phyloP scores from a whole-genome alignment of 2,329 filamentous ascomycete genomes.

The Aspergillus felis region DNA sequence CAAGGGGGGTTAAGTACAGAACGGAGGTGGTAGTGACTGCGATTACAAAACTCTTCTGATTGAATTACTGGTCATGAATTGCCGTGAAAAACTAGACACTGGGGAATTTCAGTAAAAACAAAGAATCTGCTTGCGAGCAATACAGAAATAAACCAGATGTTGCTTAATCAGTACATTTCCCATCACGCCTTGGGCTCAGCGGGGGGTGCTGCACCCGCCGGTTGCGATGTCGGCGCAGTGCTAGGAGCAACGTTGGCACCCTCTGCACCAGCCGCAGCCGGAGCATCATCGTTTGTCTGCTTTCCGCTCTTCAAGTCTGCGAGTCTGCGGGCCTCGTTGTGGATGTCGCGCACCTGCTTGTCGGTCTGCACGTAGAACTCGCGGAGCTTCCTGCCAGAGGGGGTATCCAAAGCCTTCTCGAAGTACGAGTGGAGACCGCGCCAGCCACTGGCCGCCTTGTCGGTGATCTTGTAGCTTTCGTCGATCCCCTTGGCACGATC shows the following conservation, averaged over 20 bases:
- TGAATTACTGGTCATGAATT: neutral
- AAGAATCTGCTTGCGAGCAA: neutral
- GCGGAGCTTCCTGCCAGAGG: slow-evolving; percentile 82
- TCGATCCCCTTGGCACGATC: slow-evolving; percentile 84
- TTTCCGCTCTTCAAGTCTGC: slow-evolving; percentile 74
- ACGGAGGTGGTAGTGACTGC: neutral
- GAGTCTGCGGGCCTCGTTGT: slow-evolving; percentile 81
- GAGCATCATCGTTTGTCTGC: slow-evolving; percentile 18
- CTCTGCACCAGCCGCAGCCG: slow-evolving; percentile 10
- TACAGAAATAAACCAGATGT: neutral
- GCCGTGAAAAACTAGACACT: neutral
- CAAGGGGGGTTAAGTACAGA: neutral
- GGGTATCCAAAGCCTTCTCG: slow-evolving; percentile 83
- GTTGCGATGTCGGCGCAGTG: slow-evolving; percentile 18
- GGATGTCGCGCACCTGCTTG: slow-evolving; percentile 91
- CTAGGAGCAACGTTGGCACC: slow-evolving; percentile 16
- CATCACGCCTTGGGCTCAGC: slow-evolving; percentile 28
- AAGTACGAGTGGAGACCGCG: slow-evolving; percentile 81
- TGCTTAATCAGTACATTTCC: neutral
- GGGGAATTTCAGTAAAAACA: too few species aligned
- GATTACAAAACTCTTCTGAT: neutral
- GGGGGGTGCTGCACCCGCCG: slow-evolving; percentile 20
- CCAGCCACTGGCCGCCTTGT: slow-evolving; percentile 65
- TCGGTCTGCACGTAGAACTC: slow-evolving; percentile 81
- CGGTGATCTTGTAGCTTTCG: slow-evolving; percentile 74